A percentile compares a stretch with the other conserved stretches of the same genome.
Evolutionary conservation across 2,329 filamentous ascomycete genomes (phyloP).

Genomic region (Graphiopsis chlorocephala): DNA sequence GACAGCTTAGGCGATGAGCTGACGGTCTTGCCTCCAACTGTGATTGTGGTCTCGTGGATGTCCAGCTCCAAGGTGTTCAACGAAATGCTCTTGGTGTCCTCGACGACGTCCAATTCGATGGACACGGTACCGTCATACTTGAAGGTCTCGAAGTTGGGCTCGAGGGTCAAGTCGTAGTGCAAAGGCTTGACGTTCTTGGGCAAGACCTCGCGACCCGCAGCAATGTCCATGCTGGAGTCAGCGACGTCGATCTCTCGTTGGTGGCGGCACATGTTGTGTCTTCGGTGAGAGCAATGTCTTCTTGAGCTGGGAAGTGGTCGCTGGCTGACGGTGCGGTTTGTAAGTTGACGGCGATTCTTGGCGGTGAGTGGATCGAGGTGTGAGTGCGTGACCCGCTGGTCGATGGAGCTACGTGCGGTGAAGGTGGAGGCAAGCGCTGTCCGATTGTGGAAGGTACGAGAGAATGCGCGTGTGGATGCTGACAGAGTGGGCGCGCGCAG

Average conservation of each 20-base stretch:
- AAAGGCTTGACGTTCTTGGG: conserved; percentile 88
- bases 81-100: conserved; percentile 81
- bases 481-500: not conserved
- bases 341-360: conserved; percentile 1
- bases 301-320: conserved; percentile 12
- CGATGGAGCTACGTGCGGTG: conserved; percentile 8
- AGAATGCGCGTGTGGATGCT: not conserved
- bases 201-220: conserved; percentile 74
- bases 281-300: conserved; percentile 71
- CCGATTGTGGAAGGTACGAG: conserved; percentile 9
- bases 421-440: conserved; percentile 12
- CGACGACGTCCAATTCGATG: conserved; percentile 82
- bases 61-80: conserved; percentile 86
- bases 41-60: conserved; percentile 71
- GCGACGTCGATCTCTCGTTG: conserved; percentile 55
- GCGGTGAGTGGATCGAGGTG: conserved; percentile 8
- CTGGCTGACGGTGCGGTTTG: not conserved
- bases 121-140: conserved; percentile 80
- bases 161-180: conserved; percentile 88
- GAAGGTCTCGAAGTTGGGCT: conserved; percentile 85
- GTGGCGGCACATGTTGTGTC: conserved; percentile 66
- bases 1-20: conserved; percentile 65
- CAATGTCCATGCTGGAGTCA: conserved; percentile 57
- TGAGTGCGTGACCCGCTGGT: not conserved
- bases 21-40: conserved; percentile 55